These are phyloP conservation scores for Astraeus odoratus DNA, from an alignment of 768 basidiomycete species.

Conservation along the genomic window DNA sequence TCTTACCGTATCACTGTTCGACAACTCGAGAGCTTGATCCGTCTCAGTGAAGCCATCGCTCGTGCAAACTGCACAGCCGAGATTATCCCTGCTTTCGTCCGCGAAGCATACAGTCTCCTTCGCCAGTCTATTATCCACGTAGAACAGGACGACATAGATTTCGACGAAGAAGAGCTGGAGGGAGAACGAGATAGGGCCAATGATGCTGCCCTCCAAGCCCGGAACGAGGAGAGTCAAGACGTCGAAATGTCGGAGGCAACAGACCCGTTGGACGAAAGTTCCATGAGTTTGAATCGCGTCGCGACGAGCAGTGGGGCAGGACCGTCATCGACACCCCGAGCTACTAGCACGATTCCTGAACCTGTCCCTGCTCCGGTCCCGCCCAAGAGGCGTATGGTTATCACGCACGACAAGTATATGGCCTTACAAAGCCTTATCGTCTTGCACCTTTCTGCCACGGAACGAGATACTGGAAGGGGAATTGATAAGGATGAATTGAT, in stretches of 20 bases:
- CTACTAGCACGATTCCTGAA: slow-evolving; percentile 22
- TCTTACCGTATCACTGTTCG: slow-evolving; percentile 97
- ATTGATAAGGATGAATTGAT: slow-evolving; percentile 87
- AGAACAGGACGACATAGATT: slow-evolving; percentile 97
- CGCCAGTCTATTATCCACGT: slow-evolving; percentile 99
- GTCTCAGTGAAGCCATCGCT: slow-evolving; percentile 94
- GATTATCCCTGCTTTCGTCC: slow-evolving; percentile 92
- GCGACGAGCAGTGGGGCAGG: slow-evolving; percentile 29
- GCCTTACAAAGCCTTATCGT: slow-evolving; percentile 85
- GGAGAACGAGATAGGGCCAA: slow-evolving; percentile 42
- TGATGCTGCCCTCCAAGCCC: slow-evolving; percentile 28
- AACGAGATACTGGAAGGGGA: slow-evolving; percentile 68
- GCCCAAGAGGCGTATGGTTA: slow-evolving; percentile 68
- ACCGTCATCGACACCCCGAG: slow-evolving; percentile 27
- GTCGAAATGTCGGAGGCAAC: slow-evolving; percentile 58
- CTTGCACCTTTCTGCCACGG: slow-evolving; percentile 69
- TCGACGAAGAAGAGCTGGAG: slow-evolving; percentile 83
- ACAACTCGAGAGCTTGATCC: slow-evolving; percentile 98
- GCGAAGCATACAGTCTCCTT: slow-evolving; percentile 90
- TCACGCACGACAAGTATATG: slow-evolving; percentile 95
- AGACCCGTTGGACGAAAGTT: slow-evolving; percentile 44
- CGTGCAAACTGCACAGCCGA: slow-evolving; percentile 95
- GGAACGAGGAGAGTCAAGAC: slow-evolving; percentile 46
- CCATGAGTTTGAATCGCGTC: slow-evolving; percentile 32
- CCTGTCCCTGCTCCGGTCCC: slow-evolving; percentile 31